Conservation (phyloP, 2,329 filamentous ascomycete genomes). For the Microdochium paspali region DNA sequence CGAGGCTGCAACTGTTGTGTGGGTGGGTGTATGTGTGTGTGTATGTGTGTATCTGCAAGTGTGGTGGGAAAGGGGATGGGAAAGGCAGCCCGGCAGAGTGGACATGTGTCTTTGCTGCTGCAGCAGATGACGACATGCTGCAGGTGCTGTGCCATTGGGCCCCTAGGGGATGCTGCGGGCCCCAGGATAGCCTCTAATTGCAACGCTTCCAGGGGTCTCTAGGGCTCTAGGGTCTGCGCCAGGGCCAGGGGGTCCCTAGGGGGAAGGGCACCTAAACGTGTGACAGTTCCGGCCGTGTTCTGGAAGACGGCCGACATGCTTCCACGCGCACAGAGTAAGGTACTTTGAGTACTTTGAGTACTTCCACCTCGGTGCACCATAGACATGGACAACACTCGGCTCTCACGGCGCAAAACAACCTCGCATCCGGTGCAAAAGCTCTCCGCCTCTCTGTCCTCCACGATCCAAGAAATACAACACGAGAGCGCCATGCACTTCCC, state of each 20-base stretch:
- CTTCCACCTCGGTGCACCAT: too few relatives aligned
- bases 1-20: too few relatives aligned
- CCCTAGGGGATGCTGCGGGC: neutral
- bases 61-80: neutral
- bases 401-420: too few relatives aligned
- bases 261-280: too few relatives aligned
- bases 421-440: too few relatives aligned
- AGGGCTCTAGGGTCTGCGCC: neutral
- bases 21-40: too few relatives aligned
- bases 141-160: neutral
- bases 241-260: neutral
- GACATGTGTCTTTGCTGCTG: neutral
- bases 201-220: neutral
- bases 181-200: neutral
- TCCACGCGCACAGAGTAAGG: too few relatives aligned
- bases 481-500: neutral
- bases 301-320: neutral
- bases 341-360: too few relatives aligned
- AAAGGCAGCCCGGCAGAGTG: neutral
- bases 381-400: too few relatives aligned
- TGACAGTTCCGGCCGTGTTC: neutral
- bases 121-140: constrained; percentile 1
- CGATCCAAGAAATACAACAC: neutral
- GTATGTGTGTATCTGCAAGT: too few relatives aligned
- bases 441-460: too few relatives aligned